Percentiles rank a stretch among this genome's conserved stretches.
These are phyloP conservation scores for Pyrenophora teres DNA, from an alignment of 2,329 filamentous ascomycete genomes.

Conservation along the genomic window DNA sequence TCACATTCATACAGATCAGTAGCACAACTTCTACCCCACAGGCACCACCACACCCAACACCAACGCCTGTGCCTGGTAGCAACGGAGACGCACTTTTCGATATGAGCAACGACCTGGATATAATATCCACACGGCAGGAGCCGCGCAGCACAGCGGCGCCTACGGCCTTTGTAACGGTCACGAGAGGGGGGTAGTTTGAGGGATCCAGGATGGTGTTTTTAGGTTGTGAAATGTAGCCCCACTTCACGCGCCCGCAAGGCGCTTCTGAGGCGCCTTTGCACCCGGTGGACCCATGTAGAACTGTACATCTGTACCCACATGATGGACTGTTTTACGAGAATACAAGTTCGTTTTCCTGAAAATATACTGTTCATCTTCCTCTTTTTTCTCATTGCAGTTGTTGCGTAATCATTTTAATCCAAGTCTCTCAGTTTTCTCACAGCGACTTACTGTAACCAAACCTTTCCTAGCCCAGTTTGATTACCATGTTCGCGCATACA, in stretches of 20 bases:
- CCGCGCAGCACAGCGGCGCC: background rate
- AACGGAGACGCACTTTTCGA: background rate
- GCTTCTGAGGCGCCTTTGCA: constrained; percentile 8
- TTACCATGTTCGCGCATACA: background rate
- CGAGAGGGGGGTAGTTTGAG: constrained; percentile 1
- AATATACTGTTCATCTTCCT: no score
- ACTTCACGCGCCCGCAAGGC: constrained; percentile 1
- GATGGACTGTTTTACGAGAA: no score
- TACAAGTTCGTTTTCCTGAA: no score
- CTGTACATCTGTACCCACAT: no score
- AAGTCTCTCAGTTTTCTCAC: no score
- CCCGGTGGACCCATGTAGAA: constrained; percentile 6
- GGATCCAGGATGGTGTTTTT: background rate
- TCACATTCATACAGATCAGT: background rate
- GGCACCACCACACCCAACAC: constrained; percentile 1
- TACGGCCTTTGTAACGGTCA: constrained; percentile 11
- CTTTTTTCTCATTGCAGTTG: no score
- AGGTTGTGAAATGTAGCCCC: no score
- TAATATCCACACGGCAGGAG: background rate
- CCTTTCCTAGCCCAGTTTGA: no score
- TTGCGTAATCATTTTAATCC: no score
- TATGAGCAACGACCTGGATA: constrained; percentile 4
- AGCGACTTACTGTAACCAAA: no score
- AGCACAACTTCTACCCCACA: background rate
- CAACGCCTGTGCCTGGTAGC: background rate